phyloP scores from a whole-genome alignment of 2,329 filamentous ascomycete species.

The Botrytis pseudocinerea region DNA sequence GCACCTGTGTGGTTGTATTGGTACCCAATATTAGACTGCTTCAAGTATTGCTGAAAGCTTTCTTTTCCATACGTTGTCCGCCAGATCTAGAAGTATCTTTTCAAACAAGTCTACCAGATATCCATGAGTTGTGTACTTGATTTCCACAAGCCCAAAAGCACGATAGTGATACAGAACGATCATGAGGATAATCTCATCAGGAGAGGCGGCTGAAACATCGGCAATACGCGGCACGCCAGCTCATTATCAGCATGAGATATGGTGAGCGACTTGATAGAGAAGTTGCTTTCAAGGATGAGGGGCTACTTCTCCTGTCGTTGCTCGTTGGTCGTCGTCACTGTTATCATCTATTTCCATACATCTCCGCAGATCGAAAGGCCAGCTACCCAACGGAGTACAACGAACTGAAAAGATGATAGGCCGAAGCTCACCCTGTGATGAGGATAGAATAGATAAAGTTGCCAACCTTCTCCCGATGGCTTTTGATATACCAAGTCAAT shows the following conservation, averaged over 20 bases:
- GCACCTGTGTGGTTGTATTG: slow-evolving; percentile 6
- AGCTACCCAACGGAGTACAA: slow-evolving; percentile 3
- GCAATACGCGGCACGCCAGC: slow-evolving; percentile 10
- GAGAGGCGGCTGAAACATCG: slow-evolving; percentile 1
- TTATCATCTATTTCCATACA: not conserved
- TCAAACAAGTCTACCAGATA: not conserved
- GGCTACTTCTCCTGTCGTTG: not conserved
- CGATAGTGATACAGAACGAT: slow-evolving; percentile 14
- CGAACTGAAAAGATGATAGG: not conserved
- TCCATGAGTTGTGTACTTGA: not conserved
- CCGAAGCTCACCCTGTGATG: not conserved
- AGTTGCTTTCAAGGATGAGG: not conserved
- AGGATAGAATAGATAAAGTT: not conserved
- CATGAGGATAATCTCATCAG: slow-evolving; percentile 15
- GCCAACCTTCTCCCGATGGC: not conserved
- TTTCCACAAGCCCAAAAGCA: slow-evolving; percentile 2
- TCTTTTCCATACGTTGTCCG: not conserved
- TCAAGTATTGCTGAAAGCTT: slow-evolving; percentile 4
- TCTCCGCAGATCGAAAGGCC: not conserved
- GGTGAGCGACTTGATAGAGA: not conserved
- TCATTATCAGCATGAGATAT: not conserved
- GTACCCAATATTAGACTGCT: slow-evolving; percentile 5
- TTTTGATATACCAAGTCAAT: slow-evolving; percentile 4
- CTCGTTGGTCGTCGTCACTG: not conserved
- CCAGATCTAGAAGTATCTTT: not conserved